Evolutionary conservation across 176 grass and related monocot genomes (phyloP).

Genomic region (Zoysia japonica): DNA sequence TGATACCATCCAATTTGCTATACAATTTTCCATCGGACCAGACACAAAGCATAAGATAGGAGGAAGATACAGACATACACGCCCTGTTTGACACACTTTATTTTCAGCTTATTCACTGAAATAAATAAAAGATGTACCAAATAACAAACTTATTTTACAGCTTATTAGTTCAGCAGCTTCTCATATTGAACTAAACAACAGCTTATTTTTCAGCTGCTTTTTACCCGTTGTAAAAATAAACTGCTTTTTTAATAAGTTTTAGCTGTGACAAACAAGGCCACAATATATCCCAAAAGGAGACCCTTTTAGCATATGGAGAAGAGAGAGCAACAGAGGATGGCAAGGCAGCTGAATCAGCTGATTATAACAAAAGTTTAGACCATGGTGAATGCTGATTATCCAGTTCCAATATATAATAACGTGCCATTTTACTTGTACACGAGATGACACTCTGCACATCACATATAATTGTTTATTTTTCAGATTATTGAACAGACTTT

Average conservation of each 20-base stretch:
- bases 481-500: conserved; percentile 1
- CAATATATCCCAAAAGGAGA: neutral
- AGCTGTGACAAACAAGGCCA: no score
- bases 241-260: no score
- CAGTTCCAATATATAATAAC: neutral
- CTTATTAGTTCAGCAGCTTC: no score
- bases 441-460: neutral
- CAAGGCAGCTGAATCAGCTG: neutral
- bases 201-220: no score
- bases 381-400: neutral
- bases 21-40: neutral
- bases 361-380: neutral
- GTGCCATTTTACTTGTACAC: neutral
- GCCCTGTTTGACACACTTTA: no score
- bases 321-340: neutral
- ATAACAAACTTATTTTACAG: no score
- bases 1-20: neutral
- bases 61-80: neutral
- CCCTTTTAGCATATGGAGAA: neutral
- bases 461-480: neutral
- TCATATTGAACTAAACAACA: no score
- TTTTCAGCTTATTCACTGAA: no score
- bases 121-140: no score
- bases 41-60: neutral
- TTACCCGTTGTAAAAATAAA: no score